These are phyloP conservation scores for Coccomyxa subellipsoidea DNA, from an alignment of 163 green algal genomes.

Conservation along the genomic window DNA sequence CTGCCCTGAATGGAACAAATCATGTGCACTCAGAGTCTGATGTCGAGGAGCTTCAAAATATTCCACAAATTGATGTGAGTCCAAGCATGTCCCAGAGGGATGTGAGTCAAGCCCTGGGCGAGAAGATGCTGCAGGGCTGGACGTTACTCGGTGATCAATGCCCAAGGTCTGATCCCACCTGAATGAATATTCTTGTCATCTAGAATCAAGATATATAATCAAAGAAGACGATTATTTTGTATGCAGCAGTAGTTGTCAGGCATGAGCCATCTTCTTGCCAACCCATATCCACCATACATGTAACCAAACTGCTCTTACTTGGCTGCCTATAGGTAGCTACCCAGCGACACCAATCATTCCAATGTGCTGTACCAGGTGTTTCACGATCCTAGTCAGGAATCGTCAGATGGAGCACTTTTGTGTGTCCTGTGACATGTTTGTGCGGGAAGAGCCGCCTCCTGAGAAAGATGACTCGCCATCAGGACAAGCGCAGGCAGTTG, in stretches of 20 bases:
- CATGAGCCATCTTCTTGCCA: no score
- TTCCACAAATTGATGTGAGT: no score
- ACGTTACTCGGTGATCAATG: background rate
- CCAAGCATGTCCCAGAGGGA: background rate
- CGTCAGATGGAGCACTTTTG: background rate
- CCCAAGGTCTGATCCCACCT: no score
- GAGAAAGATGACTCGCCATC: background rate
- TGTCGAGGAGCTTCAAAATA: background rate
- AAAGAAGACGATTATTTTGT: no score
- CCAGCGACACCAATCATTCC: no score
- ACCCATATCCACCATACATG: no score
- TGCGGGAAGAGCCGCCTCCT: background rate
- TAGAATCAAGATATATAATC: no score
- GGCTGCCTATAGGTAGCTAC: no score
- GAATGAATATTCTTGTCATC: no score
- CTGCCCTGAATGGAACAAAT: background rate
- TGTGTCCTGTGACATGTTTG: background rate
- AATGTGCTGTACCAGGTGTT: no score
- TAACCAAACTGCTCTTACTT: no score
- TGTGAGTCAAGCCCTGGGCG: background rate
- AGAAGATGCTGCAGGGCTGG: slow-evolving; percentile 3
- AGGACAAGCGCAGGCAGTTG: background rate
- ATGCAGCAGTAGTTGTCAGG: no score
- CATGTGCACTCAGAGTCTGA: background rate
- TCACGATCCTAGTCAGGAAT: background rate